These are phyloP conservation scores for Citrus medica DNA, from an alignment of 345 rosid genomes.

Conservation along the genomic window DNA sequence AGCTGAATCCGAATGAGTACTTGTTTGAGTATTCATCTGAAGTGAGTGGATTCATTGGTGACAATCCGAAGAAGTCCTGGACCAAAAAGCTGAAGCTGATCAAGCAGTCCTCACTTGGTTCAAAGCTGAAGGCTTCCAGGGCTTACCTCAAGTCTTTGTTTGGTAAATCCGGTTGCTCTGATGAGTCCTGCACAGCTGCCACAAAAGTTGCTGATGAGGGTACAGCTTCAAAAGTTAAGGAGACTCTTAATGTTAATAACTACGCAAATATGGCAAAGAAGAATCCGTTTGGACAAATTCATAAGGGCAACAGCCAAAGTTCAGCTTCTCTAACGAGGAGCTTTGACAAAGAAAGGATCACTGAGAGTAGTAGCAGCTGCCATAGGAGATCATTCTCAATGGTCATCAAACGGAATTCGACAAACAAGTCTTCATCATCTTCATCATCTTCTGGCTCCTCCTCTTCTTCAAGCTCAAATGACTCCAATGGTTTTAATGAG, in stretches of 20 bases:
- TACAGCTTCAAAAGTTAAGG: slow-evolving; percentile 32
- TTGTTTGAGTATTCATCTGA: slow-evolving; percentile 34
- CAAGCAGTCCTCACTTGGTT: slow-evolving; percentile 55
- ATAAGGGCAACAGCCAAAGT: slow-evolving; percentile 39
- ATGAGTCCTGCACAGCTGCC: slow-evolving; percentile 49
- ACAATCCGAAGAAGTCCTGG: slow-evolving; percentile 63
- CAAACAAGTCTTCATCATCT: slow-evolving; percentile 38
- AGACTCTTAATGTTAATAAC: slow-evolving; percentile 16
- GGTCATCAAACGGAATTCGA: slow-evolving; percentile 51
- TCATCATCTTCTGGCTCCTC: slow-evolving; percentile 37
- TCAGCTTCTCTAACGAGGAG: slow-evolving; percentile 22
- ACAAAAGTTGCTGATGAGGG: slow-evolving; percentile 52
- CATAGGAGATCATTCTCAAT: slow-evolving; percentile 84
- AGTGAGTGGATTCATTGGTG: slow-evolving; percentile 20
- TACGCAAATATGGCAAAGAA: slow-evolving; percentile 28
- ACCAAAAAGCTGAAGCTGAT: slow-evolving; percentile 52
- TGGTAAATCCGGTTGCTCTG: slow-evolving; percentile 60
- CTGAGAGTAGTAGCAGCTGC: slow-evolving; percentile 18
- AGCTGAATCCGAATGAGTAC: slow-evolving; percentile 62
- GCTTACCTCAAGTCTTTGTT: slow-evolving; percentile 70
- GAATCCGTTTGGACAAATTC: slow-evolving; percentile 48
- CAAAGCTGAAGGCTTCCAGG: slow-evolving; percentile 70
- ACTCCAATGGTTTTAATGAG: slow-evolving; percentile 37
- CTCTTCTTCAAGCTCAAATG: slow-evolving; percentile 32
- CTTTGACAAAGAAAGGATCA: slow-evolving; percentile 16